Base-by-base conservation (phyloP, 371 early-diverging fungal species). In the Apophysomyces sp. region DNA sequence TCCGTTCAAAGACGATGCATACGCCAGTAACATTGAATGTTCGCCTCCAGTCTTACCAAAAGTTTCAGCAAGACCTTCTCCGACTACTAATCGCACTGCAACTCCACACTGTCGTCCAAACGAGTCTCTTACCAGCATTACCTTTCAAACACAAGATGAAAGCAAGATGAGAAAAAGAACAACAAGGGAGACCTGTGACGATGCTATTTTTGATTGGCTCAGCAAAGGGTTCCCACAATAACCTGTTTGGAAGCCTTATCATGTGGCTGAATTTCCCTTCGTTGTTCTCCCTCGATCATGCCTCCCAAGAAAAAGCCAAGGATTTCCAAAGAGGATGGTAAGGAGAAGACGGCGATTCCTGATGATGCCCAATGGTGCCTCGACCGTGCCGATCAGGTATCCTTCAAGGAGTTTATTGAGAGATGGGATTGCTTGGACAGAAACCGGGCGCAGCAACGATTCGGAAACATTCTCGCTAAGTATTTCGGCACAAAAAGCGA, bases 281-380 rank as follows among this genome's bases (percentile, higher is more conserved):
- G n/a, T n/a, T n/a, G n/a, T n/a, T n/a, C n/a, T n/a, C n/a, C n/a
- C n/a, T n/a, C n/a, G n/a, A n/a, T n/a, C n/a, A n/a, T n/a, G n/a
- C n/a, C n/a, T n/a, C n/a, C n/a, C n/a, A n/a, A n/a, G n/a, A n/a
- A n/a, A n/a, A n/a, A n/a, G n/a, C n/a, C n/a, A n/a, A n/a, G n/a
- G n/a, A n/a, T n/a, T n/a, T n/a, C n/a, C n/a, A n/a, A n/a, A n/a
- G n/a, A n/a, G n/a, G n/a, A n/a, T n/a, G n/a, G n/a, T n/a, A n/a
- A n/a, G n/a, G n/a, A n/a, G n/a, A n/a, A n/a, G n/a, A n/a, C n/a
- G n/a, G n/a, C 51, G 13, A 44, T 57, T 28, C 62, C 65, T 32
- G 53, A 68, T 49, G 65, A 68, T 55, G 65, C 52, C 15, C 57
- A 60, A 54, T 64, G 69, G 69, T 64, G 65, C 57, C 53, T 68